Conservation (phyloP, 108 stramenopile species). For the Fragilaria crotonensis region DNA sequence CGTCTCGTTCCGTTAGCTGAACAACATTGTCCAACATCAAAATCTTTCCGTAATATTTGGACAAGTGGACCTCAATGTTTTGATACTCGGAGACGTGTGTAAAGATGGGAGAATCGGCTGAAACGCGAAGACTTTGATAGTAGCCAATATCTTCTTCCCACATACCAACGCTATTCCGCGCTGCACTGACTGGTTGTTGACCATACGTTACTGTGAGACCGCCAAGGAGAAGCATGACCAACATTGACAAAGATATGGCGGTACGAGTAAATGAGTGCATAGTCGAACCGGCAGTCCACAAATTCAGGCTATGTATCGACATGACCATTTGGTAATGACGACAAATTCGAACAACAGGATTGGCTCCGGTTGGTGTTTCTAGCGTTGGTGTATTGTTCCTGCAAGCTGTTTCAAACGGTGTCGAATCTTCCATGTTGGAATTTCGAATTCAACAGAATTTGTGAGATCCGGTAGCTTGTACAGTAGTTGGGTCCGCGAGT, state of each 20-base stretch:
- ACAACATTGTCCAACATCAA: slow-evolving; percentile 60
- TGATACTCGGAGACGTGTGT: slow-evolving; percentile 49
- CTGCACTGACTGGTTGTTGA: background rate
- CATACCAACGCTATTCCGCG: background rate
- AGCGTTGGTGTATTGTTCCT: too few species aligned
- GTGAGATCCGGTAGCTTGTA: too few species aligned
- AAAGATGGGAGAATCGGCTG: slow-evolving; percentile 30
- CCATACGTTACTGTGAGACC: background rate
- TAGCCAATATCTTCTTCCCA: background rate
- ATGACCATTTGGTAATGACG: too few species aligned
- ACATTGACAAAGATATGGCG: slow-evolving; percentile 16
- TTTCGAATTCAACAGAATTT: too few species aligned
- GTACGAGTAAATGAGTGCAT: background rate
- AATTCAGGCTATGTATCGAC: too few species aligned
- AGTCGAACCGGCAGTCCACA: too few species aligned
- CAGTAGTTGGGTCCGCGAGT: too few species aligned
- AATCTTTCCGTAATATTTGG: slow-evolving; percentile 59
- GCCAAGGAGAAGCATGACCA: too few species aligned
- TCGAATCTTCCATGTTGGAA: too few species aligned
- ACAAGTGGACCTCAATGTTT: slow-evolving; percentile 51
- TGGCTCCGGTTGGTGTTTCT: too few species aligned
- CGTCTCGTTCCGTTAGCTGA: slow-evolving; percentile 73
- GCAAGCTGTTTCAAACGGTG: too few species aligned
- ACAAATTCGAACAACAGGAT: too few species aligned
- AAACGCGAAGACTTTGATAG: background rate